These are phyloP conservation scores for Ophiostoma sp. DNA, from an alignment of 2,329 filamentous ascomycete species.

Conservation along the genomic window DNA sequence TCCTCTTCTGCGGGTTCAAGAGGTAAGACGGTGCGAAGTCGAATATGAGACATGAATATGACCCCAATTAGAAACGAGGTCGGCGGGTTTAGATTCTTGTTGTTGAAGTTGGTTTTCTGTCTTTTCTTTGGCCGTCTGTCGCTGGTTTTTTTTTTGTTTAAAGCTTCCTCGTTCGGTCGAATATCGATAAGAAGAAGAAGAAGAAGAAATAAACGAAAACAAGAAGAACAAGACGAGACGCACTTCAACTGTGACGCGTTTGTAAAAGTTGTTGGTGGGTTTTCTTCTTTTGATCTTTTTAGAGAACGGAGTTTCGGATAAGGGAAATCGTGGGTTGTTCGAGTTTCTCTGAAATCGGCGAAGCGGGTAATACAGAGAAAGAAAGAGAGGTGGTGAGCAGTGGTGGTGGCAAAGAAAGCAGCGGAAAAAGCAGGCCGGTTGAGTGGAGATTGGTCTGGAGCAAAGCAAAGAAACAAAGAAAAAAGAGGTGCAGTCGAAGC, in stretches of 20 bases:
- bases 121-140: background rate
- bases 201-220: too few relatives aligned
- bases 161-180: background rate
- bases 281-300: background rate
- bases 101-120: background rate
- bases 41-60: constrained; percentile 28
- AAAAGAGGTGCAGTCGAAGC: background rate
- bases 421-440: constrained; percentile 14
- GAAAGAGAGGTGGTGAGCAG: background rate
- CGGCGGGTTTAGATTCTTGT: background rate
- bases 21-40: constrained; percentile 11
- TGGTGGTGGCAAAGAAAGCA: background rate
- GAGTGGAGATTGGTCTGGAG: constrained; percentile 30
- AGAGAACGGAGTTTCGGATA: background rate
- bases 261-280: background rate
- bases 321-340: background rate
- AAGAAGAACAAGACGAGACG: background rate
- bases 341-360: background rate
- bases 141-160: background rate
- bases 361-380: background rate
- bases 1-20: constrained; percentile 28
- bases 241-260: constrained; percentile 6
- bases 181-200: background rate
- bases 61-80: constrained; percentile 10
- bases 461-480: constrained; percentile 11